Conservation (phyloP, 2,329 filamentous ascomycete species). For the Exophiala phaeomuriformis region DNA sequence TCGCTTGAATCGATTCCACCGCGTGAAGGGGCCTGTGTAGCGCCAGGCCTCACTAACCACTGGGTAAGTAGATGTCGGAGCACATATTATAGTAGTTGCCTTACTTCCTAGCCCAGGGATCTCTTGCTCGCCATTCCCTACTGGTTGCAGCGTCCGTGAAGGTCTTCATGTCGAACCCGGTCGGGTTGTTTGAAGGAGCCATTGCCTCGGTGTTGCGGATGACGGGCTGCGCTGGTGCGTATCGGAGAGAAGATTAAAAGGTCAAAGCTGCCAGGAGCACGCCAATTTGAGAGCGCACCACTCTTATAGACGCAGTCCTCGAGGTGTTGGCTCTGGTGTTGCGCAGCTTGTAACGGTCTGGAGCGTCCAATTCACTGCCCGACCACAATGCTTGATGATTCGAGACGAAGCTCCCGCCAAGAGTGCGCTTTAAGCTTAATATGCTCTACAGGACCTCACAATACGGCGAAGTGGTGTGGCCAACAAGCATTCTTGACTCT, state of each 20-base stretch:
- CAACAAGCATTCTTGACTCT: no score
- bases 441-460: no score
- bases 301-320: no score
- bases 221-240: background rate
- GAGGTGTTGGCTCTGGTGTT: no score
- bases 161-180: slow-evolving; percentile 75
- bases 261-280: background rate
- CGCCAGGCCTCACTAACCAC: slow-evolving; percentile 81
- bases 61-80: slow-evolving; percentile 5
- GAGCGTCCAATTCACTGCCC: background rate
- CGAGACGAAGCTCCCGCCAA: slow-evolving; percentile 10
- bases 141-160: slow-evolving; percentile 26
- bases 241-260: background rate
- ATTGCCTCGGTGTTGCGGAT: slow-evolving; percentile 1
- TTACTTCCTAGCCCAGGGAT: slow-evolving; percentile 59
- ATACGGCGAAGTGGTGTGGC: background rate
- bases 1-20: slow-evolving; percentile 80
- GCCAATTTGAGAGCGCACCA: background rate
- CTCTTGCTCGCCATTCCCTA: slow-evolving; percentile 34
- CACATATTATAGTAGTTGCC: slow-evolving; percentile 24
- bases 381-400: background rate
- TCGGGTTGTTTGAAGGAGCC: slow-evolving; percentile 54
- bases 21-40: slow-evolving; percentile 80
- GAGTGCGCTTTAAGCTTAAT: slow-evolving; percentile 5
- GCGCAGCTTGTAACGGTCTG: no score